These are phyloP conservation scores for Marasmius tenuissimus DNA, from an alignment of 1,284 basidiomycete genomes.

Conservation along the genomic window DNA sequence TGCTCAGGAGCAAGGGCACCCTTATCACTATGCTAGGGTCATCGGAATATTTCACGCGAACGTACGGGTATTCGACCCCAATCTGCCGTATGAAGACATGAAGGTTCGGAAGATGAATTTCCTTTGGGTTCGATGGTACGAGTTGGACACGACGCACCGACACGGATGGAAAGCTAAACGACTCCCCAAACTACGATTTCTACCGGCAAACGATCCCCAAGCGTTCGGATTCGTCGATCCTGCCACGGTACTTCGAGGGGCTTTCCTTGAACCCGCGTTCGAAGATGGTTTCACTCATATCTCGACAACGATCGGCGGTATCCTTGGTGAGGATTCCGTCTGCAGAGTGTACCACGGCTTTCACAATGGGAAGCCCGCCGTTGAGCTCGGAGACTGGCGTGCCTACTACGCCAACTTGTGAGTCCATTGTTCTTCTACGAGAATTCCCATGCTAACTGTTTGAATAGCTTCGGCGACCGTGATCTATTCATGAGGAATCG, in stretches of 20 bases:
- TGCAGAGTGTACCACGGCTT: conserved; percentile 9
- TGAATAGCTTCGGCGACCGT: conserved; percentile 13
- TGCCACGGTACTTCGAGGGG: conserved; percentile 24
- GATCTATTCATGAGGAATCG: conserved; percentile 12
- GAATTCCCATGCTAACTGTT: conserved; percentile 18
- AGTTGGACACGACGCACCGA: conserved; percentile 7
- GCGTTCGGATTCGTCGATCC: conserved; percentile 34
- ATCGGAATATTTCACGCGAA: not conserved
- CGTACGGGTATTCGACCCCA: conserved; percentile 3
- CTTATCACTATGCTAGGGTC: not conserved
- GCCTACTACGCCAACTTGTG: conserved; percentile 22
- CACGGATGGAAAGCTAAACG: conserved; percentile 17
- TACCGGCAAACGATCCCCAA: conserved; percentile 11
- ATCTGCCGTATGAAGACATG: conserved; percentile 20
- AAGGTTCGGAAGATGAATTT: conserved; percentile 18
- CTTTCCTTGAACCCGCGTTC: conserved; percentile 29
- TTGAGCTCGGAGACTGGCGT: conserved; percentile 21
- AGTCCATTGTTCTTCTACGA: conserved; percentile 19
- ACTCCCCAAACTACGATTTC: conserved; percentile 20
- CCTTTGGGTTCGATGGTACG: conserved; percentile 30
- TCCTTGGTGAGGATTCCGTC: not conserved
- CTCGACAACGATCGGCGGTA: conserved; percentile 7
- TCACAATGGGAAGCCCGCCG: not conserved
- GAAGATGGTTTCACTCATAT: conserved; percentile 12
- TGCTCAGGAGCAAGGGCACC: not conserved